A percentile compares a stretch with the other conserved stretches of the same genome.
Conservation (phyloP, 1,284 basidiomycete species). For the Porogramme epimiltina region DNA sequence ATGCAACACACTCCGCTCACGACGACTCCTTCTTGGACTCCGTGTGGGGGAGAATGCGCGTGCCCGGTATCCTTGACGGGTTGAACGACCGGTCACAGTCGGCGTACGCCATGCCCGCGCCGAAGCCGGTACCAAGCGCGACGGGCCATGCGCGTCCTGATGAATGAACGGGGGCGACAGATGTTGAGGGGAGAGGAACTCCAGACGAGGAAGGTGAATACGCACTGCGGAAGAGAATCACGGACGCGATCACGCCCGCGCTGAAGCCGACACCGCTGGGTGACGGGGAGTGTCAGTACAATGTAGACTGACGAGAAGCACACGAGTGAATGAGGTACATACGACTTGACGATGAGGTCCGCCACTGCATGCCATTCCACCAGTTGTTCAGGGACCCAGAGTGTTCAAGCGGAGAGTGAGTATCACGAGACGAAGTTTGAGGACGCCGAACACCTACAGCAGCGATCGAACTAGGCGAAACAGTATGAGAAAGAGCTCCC, state of each 20-base stretch:
- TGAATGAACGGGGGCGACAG: background rate
- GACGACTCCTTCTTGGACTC: constrained; percentile 26
- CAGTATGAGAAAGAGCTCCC: background rate
- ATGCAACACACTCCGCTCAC: background rate
- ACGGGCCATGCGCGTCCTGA: constrained; percentile 97
- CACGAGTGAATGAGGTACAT: constrained; percentile 34
- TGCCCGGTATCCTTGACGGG: constrained; percentile 90
- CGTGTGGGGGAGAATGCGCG: constrained; percentile 62
- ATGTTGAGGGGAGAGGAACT: constrained; percentile 1
- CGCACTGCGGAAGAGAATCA: constrained; percentile 94
- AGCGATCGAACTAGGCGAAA: constrained; percentile 81
- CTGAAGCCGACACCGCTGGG: constrained; percentile 92
- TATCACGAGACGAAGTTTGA: background rate
- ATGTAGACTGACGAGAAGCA: constrained; percentile 1
- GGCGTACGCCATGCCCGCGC: constrained; percentile 86
- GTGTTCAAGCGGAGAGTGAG: constrained; percentile 1
- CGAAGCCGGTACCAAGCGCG: constrained; percentile 90
- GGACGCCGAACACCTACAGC: constrained; percentile 59
- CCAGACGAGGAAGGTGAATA: constrained; percentile 27
- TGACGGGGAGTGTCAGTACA: constrained; percentile 1
- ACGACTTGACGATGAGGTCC: constrained; percentile 81
- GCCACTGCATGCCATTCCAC: constrained; percentile 54
- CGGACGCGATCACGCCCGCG: constrained; percentile 91
- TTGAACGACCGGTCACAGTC: constrained; percentile 98
- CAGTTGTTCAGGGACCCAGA: background rate